Base-by-base conservation (phyloP, 345 rosid genomes). In the Gossypium longicalyx region DNA sequence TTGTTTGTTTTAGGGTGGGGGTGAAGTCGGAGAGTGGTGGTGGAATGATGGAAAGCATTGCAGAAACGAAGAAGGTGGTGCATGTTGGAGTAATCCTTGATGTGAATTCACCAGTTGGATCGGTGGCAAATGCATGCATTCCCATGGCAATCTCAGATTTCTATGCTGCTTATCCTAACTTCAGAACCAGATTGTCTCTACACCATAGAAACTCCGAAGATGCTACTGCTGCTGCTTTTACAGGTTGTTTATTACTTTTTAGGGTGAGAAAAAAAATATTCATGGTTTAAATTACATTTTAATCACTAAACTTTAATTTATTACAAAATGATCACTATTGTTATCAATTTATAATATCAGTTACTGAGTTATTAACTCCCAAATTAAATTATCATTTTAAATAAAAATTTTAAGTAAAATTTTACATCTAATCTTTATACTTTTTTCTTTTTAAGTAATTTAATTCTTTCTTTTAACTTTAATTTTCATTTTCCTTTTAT, bases 111-210 rank as follows among this genome's bases (percentile, higher is more conserved):
- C 4, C 45, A 15, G 72, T 43, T 2, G 76, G 67, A 12, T 44
- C 58, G 0, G 43, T 65, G 7, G 76, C 67, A 12, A 70, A 65
- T 6, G 60, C 49, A n/a, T 77, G 67, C 72, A 65, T 77, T 5
- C 17, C 38, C 20, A 48, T 77, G 72, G 80, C 80, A 41, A 25
- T 77, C 72, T 66, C 52, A 0, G 76, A 77, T 29, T 77, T 77
- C 73, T 77, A 77, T 57, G 43, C 41, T 43, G 4, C 61, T 16
- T 44, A 65, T 54, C 27, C 80, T 0, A 25, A 64, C 20, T 65
- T 43, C 58, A 69, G 17, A 15, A 65, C 76, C 0, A 64, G 67
- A 57, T 27, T 77, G 13, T 10, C 0, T 56, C 41, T 47, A 0
- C 52, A 65, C 67, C 9, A 12, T 12, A 22, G 12, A 58, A 8